Conservation (phyloP, 495 filamentous ascomycete species). For the Aspergillus coremiiformis region DNA sequence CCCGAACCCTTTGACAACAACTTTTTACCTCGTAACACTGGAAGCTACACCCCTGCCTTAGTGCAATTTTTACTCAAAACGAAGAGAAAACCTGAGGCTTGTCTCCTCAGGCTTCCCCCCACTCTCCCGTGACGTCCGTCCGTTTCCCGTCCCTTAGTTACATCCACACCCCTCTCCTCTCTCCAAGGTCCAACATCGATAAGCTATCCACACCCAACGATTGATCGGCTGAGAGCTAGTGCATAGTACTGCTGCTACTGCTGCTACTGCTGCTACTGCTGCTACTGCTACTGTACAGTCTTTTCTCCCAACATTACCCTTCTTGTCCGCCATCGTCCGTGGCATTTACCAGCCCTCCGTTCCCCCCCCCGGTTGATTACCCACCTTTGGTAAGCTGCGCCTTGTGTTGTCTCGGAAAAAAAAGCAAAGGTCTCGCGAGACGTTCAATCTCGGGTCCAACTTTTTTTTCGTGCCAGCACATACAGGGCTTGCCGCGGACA, state of each 20-base stretch:
- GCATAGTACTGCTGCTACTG: no score
- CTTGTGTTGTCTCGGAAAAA: conserved; percentile 20
- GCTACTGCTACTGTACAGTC: conserved; percentile 5
- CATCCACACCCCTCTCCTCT: conserved; percentile 1
- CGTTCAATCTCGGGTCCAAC: conserved; percentile 9
- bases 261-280: no score
- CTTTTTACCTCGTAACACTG: neutral
- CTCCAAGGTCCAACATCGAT: conserved; percentile 1
- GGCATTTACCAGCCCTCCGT: neutral
- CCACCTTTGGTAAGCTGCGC: conserved; percentile 16
- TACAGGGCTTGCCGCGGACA: conserved; percentile 10
- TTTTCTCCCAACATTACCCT: neutral
- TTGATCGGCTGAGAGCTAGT: conserved; percentile 8
- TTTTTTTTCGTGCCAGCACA: conserved; percentile 18
- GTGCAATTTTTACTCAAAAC: neutral
- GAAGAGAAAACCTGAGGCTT: neutral
- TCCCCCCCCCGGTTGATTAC: neutral
- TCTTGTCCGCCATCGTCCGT: neutral
- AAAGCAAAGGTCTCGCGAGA: conserved; percentile 23
- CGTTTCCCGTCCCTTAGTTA: neutral
- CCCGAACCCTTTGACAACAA: neutral
- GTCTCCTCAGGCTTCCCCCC: neutral
- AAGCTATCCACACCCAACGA: conserved; percentile 7
- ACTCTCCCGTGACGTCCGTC: conserved; percentile 3
- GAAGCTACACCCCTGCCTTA: neutral